phyloP scores from a whole-genome alignment of 768 basidiomycete genomes.

The Hemileccinum rubropunctum region DNA sequence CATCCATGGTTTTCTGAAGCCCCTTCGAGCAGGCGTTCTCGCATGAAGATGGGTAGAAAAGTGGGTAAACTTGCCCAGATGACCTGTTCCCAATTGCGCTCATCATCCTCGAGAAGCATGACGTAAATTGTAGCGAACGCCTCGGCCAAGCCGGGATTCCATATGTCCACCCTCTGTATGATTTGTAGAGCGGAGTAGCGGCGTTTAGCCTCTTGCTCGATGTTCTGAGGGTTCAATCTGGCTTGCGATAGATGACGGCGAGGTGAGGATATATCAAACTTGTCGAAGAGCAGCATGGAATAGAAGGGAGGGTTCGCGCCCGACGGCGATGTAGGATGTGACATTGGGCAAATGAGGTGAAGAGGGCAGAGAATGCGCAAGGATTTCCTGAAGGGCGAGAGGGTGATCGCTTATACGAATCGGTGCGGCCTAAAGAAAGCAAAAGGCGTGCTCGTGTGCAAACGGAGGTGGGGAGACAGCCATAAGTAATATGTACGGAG shows the following conservation, averaged over 20 bases:
- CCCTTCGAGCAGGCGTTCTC: constrained; percentile 37
- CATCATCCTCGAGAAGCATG: constrained; percentile 58
- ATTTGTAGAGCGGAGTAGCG: constrained; percentile 45
- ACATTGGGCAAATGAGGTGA: constrained; percentile 31
- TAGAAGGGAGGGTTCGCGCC: constrained; percentile 32
- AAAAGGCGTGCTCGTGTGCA: constrained; percentile 30
- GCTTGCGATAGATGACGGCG: constrained; percentile 35
- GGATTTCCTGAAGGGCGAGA: constrained; percentile 30
- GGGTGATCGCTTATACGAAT: constrained; percentile 35
- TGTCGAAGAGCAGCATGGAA: constrained; percentile 40
- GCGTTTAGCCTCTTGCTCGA: constrained; percentile 44
- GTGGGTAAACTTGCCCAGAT: constrained; percentile 40
- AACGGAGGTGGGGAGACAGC: constrained; percentile 13
- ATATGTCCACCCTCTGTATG: constrained; percentile 38
- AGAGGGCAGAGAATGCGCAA: constrained; percentile 30
- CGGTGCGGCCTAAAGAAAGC: constrained; percentile 33
- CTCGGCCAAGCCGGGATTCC: constrained; percentile 38
- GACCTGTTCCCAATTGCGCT: constrained; percentile 47
- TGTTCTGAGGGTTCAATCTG: constrained; percentile 28
- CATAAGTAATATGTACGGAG: constrained; percentile 24
- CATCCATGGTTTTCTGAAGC: constrained; percentile 42
- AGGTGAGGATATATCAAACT: constrained; percentile 48
- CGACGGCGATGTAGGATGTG: constrained; percentile 25
- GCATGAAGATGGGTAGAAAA: constrained; percentile 42
- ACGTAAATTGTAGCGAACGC: constrained; percentile 52